Base-by-base conservation (phyloP, 306 rosid genomes). In the Dicorynia guianensis region DNA sequence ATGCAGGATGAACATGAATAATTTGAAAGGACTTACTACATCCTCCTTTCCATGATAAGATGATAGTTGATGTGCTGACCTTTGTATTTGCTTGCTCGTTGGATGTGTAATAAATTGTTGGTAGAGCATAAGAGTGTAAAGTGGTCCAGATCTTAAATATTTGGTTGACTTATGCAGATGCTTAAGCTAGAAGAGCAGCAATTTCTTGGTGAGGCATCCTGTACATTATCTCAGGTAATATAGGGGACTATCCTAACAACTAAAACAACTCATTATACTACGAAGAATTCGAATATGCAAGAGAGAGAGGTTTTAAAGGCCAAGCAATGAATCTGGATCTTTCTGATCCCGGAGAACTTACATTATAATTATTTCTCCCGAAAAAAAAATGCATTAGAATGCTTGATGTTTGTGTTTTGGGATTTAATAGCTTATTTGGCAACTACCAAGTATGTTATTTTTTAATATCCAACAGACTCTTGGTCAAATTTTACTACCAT, bases 181-280 rank as follows among this genome's bases (percentile, higher is more conserved):
- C 93, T 96, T 81, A 93, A 78, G 90, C 91, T 96, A 61, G 99
- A 92, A 55, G 99, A 96, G 86, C 99, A 96, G 67, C 91, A 92
- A 78, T 88, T 85, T 89, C 98, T 96, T 66, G 99, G 99, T 55
- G 98, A 92, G 82, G 99, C 96, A 55, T 85, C 90, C 66, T 93
- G 98, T 85, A 82, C 80, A 54, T 74, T 96, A 82, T 90, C 98
- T 80, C 80, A 96, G 99, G 99, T 96, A 85, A 76, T 81, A 65
- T 71, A 75, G 65, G 52, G 52, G 71, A 44, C 69, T 63, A 79
- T 63, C 72, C 44, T 60, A n/a, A 49, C 33, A n/a, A 59, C 46
- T 52, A 65, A 47, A 78, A 63, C 40, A 75, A 46, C 54, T 43
- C 52, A 20, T 11, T 75, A 20, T 57, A 65, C 61, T 18, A 52